Conservation (phyloP, 176 grass and related monocot species). For the Tillandsia leiboldiana region DNA sequence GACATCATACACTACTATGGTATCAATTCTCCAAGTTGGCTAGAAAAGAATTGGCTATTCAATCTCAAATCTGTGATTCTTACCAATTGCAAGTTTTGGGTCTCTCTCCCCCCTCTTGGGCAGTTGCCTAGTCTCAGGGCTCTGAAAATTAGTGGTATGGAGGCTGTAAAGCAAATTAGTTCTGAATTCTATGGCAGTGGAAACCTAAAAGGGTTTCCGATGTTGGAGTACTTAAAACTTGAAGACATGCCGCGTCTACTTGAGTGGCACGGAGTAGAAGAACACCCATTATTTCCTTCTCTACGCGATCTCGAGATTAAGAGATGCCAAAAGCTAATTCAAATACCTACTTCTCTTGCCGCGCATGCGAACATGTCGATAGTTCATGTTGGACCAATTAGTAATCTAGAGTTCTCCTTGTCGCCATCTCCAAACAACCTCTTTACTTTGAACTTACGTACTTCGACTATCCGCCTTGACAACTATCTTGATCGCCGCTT, state of each 20-base stretch:
- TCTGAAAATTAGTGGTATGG: not conserved
- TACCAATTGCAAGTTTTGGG: not conserved
- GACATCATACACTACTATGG: slow-evolving; percentile 12
- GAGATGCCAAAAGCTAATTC: slow-evolving; percentile 10
- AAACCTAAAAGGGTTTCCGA: slow-evolving; percentile 10
- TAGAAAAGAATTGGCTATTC: not conserved
- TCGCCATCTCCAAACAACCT: too few relatives aligned
- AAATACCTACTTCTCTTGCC: not conserved
- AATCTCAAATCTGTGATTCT: slow-evolving; percentile 5
- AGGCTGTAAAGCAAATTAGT: slow-evolving; percentile 14
- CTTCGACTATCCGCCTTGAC: not conserved
- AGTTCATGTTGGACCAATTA: too few relatives aligned
- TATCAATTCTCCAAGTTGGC: slow-evolving; percentile 15
- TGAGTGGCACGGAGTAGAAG: slow-evolving; percentile 25
- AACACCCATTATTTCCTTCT: slow-evolving; percentile 17
- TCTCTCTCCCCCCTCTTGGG: slow-evolving; percentile 20
- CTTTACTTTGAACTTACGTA: too few relatives aligned
- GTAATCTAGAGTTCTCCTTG: too few relatives aligned
- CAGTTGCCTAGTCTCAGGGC: slow-evolving; percentile 18
- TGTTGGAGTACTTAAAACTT: slow-evolving; percentile 25
- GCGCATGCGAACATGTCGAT: too few relatives aligned
- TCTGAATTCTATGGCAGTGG: slow-evolving; percentile 26
- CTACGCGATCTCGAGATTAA: slow-evolving; percentile 24
- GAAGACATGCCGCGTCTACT: slow-evolving; percentile 25
- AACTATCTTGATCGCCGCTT: not conserved